Evolutionary conservation across 495 filamentous ascomycete species (phyloP).

Genomic region (Penicillium turbatum): DNA sequence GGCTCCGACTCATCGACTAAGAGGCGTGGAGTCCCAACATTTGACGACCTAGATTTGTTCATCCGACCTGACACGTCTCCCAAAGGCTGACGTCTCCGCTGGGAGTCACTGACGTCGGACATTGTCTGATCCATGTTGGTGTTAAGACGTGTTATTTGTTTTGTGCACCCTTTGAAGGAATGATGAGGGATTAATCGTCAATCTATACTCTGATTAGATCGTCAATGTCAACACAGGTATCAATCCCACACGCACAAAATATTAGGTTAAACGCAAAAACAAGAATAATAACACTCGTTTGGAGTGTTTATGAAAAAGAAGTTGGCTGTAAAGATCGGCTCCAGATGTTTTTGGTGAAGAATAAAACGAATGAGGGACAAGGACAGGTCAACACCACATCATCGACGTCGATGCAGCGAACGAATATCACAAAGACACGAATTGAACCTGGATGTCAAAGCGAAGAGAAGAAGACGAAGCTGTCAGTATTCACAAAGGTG

Average conservation of each 20-base stretch:
- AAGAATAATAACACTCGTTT: not conserved
- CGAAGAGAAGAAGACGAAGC: not conserved
- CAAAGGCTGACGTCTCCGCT: constrained; percentile 44
- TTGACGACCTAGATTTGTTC: constrained; percentile 37
- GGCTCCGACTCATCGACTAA: constrained; percentile 24
- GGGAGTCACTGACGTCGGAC: constrained; percentile 17
- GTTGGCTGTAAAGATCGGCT: constrained; percentile 2
- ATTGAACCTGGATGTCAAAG: not conserved
- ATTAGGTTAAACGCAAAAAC: not conserved
- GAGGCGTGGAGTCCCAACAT: constrained; percentile 21
- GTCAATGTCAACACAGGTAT: not conserved
- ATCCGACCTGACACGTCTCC: constrained; percentile 45
- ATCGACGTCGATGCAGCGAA: not conserved
- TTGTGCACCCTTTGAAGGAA: not conserved
- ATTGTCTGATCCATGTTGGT: constrained; percentile 19
- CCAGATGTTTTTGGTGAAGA: constrained; percentile 1
- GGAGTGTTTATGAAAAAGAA: not conserved
- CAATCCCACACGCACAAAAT: not conserved
- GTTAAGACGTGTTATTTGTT: not conserved
- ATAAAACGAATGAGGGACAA: constrained; percentile 2
- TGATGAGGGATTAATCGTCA: not conserved
- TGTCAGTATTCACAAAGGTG: not conserved
- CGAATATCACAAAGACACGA: not conserved
- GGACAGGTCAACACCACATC: constrained; percentile 3
- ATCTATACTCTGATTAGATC: not conserved